phyloP scores from a whole-genome alignment of 148 eudicot genomes.

The Dysphania ambrosioides region DNA sequence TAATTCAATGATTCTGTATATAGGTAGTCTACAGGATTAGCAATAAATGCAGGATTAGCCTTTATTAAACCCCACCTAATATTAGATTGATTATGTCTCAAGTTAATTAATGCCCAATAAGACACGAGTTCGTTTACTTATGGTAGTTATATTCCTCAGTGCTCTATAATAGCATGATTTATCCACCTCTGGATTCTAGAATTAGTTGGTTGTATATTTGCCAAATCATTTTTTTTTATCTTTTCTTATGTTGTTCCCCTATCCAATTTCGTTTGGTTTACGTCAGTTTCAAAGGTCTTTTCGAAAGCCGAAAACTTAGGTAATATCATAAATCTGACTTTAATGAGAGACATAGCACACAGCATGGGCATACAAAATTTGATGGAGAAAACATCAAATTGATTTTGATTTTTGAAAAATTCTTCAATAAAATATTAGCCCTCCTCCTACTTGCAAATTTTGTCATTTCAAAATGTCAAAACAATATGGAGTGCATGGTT shows the following conservation, averaged over 20 bases:
- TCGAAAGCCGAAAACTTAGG: constrained; percentile 4
- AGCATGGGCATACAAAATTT: not conserved
- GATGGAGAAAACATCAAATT: not conserved
- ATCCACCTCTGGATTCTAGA: not conserved
- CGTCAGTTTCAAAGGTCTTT: constrained; percentile 10
- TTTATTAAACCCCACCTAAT: not conserved
- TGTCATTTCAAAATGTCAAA: too few species aligned
- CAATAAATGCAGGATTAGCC: not conserved
- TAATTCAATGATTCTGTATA: not conserved
- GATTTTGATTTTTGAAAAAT: not conserved
- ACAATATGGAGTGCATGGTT: too few species aligned
- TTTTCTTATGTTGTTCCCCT: not conserved
- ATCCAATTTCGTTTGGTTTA: constrained; percentile 20
- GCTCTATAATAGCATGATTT: not conserved
- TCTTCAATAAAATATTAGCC: too few species aligned
- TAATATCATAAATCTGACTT: not conserved
- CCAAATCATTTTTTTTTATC: not conserved
- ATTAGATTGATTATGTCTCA: constrained; percentile 5
- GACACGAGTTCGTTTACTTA: constrained; percentile 12
- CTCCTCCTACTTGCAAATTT: too few species aligned
- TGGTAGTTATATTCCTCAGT: not conserved
- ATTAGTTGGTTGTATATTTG: not conserved
- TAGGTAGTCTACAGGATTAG: not conserved
- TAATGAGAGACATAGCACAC: not conserved
- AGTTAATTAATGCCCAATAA: constrained; percentile 1